Conservation (phyloP, 495 filamentous ascomycete species). For the Staphylotrichum longicolle region DNA sequence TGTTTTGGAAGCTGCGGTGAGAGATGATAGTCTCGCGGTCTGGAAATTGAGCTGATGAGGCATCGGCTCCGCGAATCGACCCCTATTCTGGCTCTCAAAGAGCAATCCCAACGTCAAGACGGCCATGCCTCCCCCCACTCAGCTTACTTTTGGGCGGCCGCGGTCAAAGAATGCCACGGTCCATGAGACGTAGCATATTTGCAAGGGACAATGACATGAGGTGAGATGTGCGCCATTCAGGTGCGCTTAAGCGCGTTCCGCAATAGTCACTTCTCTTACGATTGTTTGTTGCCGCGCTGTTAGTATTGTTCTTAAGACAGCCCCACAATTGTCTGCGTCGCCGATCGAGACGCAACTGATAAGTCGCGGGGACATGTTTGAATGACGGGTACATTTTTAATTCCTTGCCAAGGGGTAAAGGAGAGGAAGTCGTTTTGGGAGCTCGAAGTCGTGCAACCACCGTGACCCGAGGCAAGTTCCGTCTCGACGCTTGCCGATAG, state of each 20-base stretch:
- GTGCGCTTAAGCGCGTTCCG: constrained; percentile 5
- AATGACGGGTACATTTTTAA: not conserved
- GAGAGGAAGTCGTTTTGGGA: not conserved
- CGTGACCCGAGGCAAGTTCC: not conserved
- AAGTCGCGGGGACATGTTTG: not conserved
- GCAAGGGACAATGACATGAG: constrained; percentile 11
- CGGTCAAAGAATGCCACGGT: constrained; percentile 10
- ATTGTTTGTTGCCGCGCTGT: constrained; percentile 17
- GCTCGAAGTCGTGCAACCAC: not conserved
- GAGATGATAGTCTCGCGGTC: not conserved
- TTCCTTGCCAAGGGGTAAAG: not conserved
- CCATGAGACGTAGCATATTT: constrained; percentile 5
- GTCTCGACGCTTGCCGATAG: not conserved
- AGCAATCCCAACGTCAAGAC: constrained; percentile 15
- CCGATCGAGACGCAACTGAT: constrained; percentile 6
- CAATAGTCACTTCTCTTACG: constrained; percentile 7
- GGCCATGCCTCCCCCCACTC: not conserved
- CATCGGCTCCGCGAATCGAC: not conserved
- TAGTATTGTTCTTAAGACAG: constrained; percentile 21
- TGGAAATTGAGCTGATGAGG: not conserved
- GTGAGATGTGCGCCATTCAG: constrained; percentile 2
- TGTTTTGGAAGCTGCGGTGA: not conserved
- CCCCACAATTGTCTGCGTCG: constrained; percentile 12
- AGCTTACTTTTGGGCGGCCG: not conserved
- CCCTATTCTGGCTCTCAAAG: constrained; percentile 15